Conservation (phyloP, 345 rosid species). For the Kandelia obovata region DNA sequence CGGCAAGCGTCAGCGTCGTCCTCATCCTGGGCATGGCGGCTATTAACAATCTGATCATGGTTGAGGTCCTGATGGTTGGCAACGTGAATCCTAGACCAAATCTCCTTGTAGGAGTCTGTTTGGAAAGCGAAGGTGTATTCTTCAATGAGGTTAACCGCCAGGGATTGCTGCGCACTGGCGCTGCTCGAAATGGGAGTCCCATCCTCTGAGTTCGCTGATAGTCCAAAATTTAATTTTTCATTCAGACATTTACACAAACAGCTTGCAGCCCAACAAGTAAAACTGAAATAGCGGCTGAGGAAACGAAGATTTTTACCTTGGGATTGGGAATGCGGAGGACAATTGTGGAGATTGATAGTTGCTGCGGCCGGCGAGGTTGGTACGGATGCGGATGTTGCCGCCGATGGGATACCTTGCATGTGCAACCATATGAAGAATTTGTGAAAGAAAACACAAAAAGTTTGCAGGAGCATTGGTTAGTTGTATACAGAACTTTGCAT, state of each 20-base stretch:
- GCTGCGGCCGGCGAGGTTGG: slow-evolving; percentile 18
- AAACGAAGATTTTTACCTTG: slow-evolving; percentile 27
- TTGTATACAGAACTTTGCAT: slow-evolving; percentile 21
- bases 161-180: slow-evolving; percentile 27
- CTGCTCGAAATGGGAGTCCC: slow-evolving; percentile 41
- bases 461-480: slow-evolving; percentile 82
- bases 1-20: slow-evolving; percentile 24
- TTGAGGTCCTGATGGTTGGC: slow-evolving; percentile 8
- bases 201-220: slow-evolving; percentile 28
- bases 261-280: slow-evolving; percentile 1
- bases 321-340: slow-evolving; percentile 19
- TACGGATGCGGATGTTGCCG: slow-evolving; percentile 26
- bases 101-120: slow-evolving; percentile 58
- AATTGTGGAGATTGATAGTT: slow-evolving; percentile 20
- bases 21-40: background rate
- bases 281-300: background rate
- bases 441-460: slow-evolving; percentile 82
- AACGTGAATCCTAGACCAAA: slow-evolving; percentile 44
- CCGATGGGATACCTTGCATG: slow-evolving; percentile 54
- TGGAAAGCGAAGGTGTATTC: slow-evolving; percentile 54
- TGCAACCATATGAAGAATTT: slow-evolving; percentile 82
- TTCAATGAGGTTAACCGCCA: slow-evolving; percentile 41
- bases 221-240: slow-evolving; percentile 6
- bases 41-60: slow-evolving; percentile 17
- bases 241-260: slow-evolving; percentile 52